Base-by-base conservation (phyloP, 2,329 filamentous ascomycete species). In the Karstenula rhodostoma region DNA sequence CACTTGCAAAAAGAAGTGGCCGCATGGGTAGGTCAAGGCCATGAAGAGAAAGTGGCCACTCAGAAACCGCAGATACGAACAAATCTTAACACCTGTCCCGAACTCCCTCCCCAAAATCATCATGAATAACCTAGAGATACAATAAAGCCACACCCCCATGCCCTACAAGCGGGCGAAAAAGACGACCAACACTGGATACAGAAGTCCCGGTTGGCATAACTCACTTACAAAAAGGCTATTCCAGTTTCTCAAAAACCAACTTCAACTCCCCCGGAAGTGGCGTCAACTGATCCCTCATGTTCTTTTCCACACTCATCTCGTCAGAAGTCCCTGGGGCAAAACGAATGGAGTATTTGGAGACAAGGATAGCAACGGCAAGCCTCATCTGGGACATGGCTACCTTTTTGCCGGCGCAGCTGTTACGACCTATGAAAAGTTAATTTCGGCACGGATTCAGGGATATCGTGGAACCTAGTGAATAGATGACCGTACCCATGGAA, bases 401-500 rank as follows among this genome's bases (percentile, higher is more conserved):
- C 23, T 49, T 49, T 15, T 49, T 49, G 22, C 46, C 46, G 7
- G 23, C 46, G 23, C 46, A 49, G 22, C 23, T 32, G 10, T 32
- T 49, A 25, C 46, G 46, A 7, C 46, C 46, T 49, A 17, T 29
- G 46, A 3, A 25, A 49, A 8, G 23, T 49, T 49, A 32, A 9
- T 48, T 25, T 15, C 44, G 25, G 23, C 46, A 25, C n/a, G 9
- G 29, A 3, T 27, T 49, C 8, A 4, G 6, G 8, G 7, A 5
- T 13, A 8, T 19, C 12, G 6, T 10, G 7, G 6, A 25, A 49
- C 23, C 46, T 27, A 7, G 17, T 8, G 17, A 8, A 32, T 10
- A n/a, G 25, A 49, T 49, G 12, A 23, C 37, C 53, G 29, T 57
- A 56, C 57, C 57, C 17, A 59, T 23, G 10, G 29, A 23, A 33